Evolutionary conservation across 2,329 filamentous ascomycete genomes (phyloP), one percentile per base, ranked within the genome.

Genomic region (Cryphonectria naterciae): DNA sequence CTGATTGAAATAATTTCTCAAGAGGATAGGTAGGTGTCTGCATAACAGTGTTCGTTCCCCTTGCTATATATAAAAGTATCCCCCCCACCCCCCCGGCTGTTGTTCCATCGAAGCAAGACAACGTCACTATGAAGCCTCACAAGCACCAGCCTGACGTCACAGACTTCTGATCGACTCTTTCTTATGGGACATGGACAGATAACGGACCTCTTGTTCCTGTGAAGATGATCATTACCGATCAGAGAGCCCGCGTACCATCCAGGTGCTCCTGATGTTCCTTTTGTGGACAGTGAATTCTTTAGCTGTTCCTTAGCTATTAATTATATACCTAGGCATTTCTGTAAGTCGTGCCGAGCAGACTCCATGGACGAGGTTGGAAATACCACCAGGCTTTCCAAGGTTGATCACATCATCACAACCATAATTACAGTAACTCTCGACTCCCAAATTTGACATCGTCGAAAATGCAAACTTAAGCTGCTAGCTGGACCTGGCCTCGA

Each of bases 101-200:
- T 63, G 4, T 19, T 4, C 43, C 58, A 35, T 39, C 58, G 32
- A 61, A 35, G 58, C 58, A 19, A 39, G 17, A n/a, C 4, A 58
- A 67, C 65, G 65, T 61, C 65, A 61, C 54, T 15, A 17, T 25
- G 17, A 54, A 43, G 25, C 65, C 37, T 52, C 8, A 39, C 13
- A 25, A 46, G 35, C 41, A 25, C 32, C 25, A 60, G 67, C 41
- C 58, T 68, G 61, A 68, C 58, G 58, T 63, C 58, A 68, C 43
- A 19, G 28, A 61, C 19, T 28, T 28, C n/a, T 28, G 52, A 56
- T 56, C 52, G 25, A 25, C n/a, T 28, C 6, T 28, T 28, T 11
- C 52, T 17, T n/a, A 61, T 61, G 37, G 8, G 13, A 39, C 37
- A 39, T 13, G 58, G 17, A 6, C 28, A 58, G 54, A 32, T 17